A percentile compares a stretch with the other conserved stretches of the same genome.
Conservation (phyloP, 495 filamentous ascomycete genomes). For the Trichocladium uniseriatum region DNA sequence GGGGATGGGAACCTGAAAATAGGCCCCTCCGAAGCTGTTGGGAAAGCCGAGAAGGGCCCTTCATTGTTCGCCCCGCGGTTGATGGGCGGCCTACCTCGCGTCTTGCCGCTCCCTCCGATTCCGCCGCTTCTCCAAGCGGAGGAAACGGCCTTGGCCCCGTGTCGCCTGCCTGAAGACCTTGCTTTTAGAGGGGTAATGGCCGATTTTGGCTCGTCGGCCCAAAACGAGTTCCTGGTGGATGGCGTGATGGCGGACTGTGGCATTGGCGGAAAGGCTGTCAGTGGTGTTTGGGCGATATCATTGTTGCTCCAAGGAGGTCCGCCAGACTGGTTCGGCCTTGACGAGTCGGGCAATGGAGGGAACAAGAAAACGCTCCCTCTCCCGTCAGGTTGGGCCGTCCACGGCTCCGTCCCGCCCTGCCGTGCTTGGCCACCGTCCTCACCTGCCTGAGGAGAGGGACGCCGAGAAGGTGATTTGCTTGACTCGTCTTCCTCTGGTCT, state of each 20-base stretch:
- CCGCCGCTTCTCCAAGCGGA: constrained; percentile 81
- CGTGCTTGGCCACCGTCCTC: constrained; percentile 41
- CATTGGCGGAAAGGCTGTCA: constrained; percentile 24
- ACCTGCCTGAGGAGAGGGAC: constrained; percentile 56
- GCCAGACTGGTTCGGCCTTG: constrained; percentile 13
- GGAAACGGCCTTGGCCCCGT: constrained; percentile 82
- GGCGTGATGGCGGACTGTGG: constrained; percentile 25
- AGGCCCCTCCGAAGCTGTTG: constrained; percentile 43
- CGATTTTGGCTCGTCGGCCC: constrained; percentile 49
- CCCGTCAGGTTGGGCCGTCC: constrained; percentile 43
- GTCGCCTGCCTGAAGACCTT: constrained; percentile 67
- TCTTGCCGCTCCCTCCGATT: constrained; percentile 58
- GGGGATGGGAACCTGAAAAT: constrained; percentile 29
- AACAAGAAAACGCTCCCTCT: constrained; percentile 31
- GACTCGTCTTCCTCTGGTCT: constrained; percentile 69
- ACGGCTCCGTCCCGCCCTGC: constrained; percentile 29
- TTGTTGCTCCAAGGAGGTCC: constrained; percentile 13
- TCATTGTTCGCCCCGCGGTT: constrained; percentile 53
- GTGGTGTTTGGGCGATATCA: constrained; percentile 44
- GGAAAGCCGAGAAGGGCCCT: constrained; percentile 83
- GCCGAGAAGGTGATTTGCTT: constrained; percentile 48
- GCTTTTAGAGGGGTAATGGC: constrained; percentile 65
- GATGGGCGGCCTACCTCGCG: constrained; percentile 76
- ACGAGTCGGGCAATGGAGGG: constrained; percentile 24
- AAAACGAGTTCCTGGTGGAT: constrained; percentile 17